A percentile compares a stretch with the other conserved stretches of the same genome.
These are phyloP conservation scores for Coemansia sp. DNA, from an alignment of 192 early-diverging fungal species.

Conservation along the genomic window DNA sequence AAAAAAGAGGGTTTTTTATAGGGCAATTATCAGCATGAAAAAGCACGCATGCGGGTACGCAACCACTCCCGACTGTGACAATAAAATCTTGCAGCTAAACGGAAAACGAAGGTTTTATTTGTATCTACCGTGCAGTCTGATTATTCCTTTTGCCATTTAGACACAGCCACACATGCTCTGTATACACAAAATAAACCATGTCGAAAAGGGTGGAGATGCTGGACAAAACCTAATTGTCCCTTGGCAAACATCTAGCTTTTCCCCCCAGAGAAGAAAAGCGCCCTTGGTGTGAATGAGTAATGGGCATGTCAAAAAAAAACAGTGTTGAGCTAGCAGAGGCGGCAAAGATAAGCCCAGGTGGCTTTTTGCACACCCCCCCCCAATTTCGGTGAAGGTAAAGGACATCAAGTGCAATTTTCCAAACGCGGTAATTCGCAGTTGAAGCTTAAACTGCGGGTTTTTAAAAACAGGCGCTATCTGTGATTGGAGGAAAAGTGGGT, in stretches of 20 bases:
- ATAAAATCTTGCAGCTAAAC: slow-evolving; percentile 32
- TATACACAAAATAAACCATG: slow-evolving; percentile 1
- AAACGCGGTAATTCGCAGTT: slow-evolving; percentile 8
- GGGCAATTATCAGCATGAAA: neutral
- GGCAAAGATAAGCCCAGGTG: too few relatives aligned
- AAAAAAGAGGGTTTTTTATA: too few relatives aligned
- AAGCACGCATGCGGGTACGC: slow-evolving; percentile 11
- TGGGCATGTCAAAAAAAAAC: too few relatives aligned
- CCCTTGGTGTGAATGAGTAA: too few relatives aligned
- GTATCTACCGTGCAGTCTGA: slow-evolving; percentile 7
- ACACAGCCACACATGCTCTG: slow-evolving; percentile 27
- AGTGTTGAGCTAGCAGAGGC: too few relatives aligned
- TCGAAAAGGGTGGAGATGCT: slow-evolving; percentile 9
- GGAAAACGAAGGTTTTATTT: slow-evolving; percentile 19
- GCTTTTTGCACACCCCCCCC: too few relatives aligned
- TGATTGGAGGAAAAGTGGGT: too few relatives aligned
- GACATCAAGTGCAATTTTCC: neutral
- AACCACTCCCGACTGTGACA: slow-evolving; percentile 1
- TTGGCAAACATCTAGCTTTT: neutral
- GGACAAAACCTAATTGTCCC: slow-evolving; percentile 3
- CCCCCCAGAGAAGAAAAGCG: neutral
- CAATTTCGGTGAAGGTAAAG: too few relatives aligned
- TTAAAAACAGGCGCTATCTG: too few relatives aligned
- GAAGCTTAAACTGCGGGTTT: slow-evolving; percentile 4
- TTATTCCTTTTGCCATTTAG: slow-evolving; percentile 8